Conservation (phyloP, 306 rosid species). For the Spatholobus suberectus region DNA sequence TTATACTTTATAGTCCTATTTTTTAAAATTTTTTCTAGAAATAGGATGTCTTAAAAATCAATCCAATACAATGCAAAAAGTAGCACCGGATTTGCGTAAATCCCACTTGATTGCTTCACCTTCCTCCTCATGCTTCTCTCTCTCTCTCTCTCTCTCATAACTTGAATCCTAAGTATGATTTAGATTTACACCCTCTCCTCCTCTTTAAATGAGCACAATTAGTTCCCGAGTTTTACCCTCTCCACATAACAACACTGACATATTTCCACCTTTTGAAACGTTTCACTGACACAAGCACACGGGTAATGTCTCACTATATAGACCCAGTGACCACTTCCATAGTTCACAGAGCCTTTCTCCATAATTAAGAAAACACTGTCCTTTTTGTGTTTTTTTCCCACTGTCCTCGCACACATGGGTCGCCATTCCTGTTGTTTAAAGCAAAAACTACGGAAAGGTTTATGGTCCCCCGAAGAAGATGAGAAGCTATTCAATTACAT, state of each 20-base stretch:
- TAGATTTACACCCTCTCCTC: conserved; percentile 42
- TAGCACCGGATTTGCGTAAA: conserved; percentile 82
- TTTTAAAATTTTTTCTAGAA: neutral
- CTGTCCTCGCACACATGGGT: conserved; percentile 60
- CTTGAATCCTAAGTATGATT: conserved; percentile 84
- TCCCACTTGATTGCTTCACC: conserved; percentile 88
- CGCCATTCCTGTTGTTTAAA: conserved; percentile 86
- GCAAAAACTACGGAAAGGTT: conserved; percentile 88
- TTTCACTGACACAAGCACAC: conserved; percentile 40
- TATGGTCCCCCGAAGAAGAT: conserved; percentile 99
- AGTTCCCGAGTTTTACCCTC: conserved; percentile 40
- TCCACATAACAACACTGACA: conserved; percentile 26
- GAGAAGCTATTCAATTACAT: conserved; percentile 96
- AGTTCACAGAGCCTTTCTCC: conserved; percentile 28
- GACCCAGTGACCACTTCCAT: neutral
- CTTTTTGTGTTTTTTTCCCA: conserved; percentile 14
- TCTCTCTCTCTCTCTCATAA: conserved; percentile 48
- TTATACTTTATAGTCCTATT: neutral
- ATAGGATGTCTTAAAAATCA: conserved; percentile 72
- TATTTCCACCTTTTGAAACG: conserved; percentile 26
- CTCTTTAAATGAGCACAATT: conserved; percentile 60
- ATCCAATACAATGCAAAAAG: conserved; percentile 71
- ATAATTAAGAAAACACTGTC: conserved; percentile 41
- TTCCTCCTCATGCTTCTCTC: conserved; percentile 51
- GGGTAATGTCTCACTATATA: conserved; percentile 33